Conservation (phyloP, 768 basidiomycete genomes). For the Tephrocybe sp. region DNA sequence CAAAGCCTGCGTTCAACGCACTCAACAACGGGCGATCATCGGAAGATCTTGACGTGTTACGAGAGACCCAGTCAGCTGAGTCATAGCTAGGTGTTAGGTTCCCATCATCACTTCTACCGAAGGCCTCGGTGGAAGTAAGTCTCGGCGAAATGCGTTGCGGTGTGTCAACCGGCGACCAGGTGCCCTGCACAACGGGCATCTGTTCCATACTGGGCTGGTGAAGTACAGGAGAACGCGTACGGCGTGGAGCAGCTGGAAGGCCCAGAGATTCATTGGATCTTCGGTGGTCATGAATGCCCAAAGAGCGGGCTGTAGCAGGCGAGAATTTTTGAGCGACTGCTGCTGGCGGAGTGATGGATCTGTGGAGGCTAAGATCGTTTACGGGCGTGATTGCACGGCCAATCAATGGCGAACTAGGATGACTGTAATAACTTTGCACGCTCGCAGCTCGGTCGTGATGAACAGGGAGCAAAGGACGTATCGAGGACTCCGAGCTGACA, state of each 20-base stretch:
- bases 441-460: slow-evolving; percentile 22
- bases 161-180: slow-evolving; percentile 7
- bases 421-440: slow-evolving; percentile 22
- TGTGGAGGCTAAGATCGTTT: slow-evolving; percentile 17
- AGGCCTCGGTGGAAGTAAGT: slow-evolving; percentile 14
- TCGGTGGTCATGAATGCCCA: slow-evolving; percentile 20
- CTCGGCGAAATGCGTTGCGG: neutral
- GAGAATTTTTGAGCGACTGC: slow-evolving; percentile 14
- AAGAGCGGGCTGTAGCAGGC: neutral
- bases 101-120: slow-evolving; percentile 6
- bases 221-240: slow-evolving; percentile 23
- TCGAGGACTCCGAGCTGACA: slow-evolving; percentile 7
- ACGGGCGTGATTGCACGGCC: slow-evolving; percentile 27
- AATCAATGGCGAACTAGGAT: slow-evolving; percentile 20
- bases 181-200: slow-evolving; percentile 5
- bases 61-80: slow-evolving; percentile 14
- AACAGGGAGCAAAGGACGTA: slow-evolving; percentile 18
- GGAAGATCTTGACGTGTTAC: neutral
- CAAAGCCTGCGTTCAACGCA: slow-evolving; percentile 6
- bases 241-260: slow-evolving; percentile 39
- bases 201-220: slow-evolving; percentile 16
- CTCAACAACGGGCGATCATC: slow-evolving; percentile 6
- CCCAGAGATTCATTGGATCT: slow-evolving; percentile 28
- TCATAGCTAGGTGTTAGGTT: slow-evolving; percentile 15
- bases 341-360: slow-evolving; percentile 22